Evolutionary conservation across 2,329 filamentous ascomycete species (phyloP).

Genomic region (Aureobasidium lini): DNA sequence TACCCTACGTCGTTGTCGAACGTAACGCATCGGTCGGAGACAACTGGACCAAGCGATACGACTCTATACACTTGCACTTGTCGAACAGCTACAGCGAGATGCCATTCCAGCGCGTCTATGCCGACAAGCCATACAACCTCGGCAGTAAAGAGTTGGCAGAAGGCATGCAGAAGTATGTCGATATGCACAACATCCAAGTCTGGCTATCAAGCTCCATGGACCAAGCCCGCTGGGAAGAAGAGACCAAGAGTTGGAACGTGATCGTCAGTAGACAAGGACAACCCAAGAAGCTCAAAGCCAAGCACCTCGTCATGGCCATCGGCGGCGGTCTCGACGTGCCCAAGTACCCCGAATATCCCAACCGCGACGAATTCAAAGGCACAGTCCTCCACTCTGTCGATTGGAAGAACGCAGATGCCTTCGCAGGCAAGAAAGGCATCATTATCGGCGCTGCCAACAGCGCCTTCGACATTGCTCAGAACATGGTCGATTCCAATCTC

Average conservation of each 20-base stretch:
- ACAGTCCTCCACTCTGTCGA: constrained; percentile 29
- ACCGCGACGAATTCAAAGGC: constrained; percentile 29
- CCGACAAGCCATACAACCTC: constrained; percentile 17
- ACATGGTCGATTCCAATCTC: constrained; percentile 37
- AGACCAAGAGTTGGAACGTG: constrained; percentile 31
- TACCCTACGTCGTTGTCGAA: constrained; percentile 40
- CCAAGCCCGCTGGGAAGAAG: constrained; percentile 33
- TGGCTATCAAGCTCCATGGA: constrained; percentile 32
- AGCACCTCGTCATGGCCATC: constrained; percentile 28
- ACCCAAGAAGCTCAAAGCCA: constrained; percentile 13
- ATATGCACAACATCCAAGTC: constrained; percentile 32
- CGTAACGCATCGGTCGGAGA: constrained; percentile 36
- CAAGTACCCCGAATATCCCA: constrained; percentile 19
- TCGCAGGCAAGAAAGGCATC: constrained; percentile 36
- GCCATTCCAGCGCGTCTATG: constrained; percentile 24
- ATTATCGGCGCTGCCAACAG: constrained; percentile 44
- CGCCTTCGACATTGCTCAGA: constrained; percentile 42
- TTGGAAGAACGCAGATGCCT: constrained; percentile 28
- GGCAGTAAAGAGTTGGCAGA: constrained; percentile 19
- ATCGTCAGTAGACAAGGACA: constrained; percentile 6
- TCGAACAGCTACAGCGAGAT: constrained; percentile 34
- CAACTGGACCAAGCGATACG: constrained; percentile 41
- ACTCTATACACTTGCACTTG: constrained; percentile 36
- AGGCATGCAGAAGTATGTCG: constrained; percentile 6
- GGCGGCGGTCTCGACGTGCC: constrained; percentile 26